phyloP scores from a whole-genome alignment of 139 green algal genomes.

The Penium margaritaceum region DNA sequence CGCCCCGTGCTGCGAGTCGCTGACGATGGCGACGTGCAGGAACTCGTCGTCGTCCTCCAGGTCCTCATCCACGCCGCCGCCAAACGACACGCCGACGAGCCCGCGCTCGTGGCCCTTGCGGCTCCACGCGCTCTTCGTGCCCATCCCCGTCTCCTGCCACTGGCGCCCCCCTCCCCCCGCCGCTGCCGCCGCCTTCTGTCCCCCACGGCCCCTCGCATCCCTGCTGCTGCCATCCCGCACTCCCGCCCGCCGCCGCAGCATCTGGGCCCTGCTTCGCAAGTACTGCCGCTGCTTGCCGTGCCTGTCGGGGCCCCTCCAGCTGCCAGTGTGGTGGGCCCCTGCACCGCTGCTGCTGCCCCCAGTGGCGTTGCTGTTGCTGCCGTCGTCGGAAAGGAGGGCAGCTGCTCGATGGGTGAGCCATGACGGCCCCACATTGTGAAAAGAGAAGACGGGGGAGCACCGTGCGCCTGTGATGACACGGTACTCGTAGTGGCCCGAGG shows the following conservation, averaged over 20 bases:
- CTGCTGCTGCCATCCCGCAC: too few species aligned
- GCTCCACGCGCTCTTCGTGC: constrained; percentile 11
- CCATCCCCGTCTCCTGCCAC: neutral
- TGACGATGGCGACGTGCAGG: neutral
- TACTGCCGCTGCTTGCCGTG: constrained; percentile 4
- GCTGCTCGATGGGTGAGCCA: too few species aligned
- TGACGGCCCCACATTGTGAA: too few species aligned
- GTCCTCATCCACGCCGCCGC: neutral
- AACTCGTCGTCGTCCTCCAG: neutral
- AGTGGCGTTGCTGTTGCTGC: too few species aligned
- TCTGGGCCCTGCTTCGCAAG: neutral
- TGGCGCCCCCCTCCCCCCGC: neutral
- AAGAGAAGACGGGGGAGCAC: constrained; percentile 9
- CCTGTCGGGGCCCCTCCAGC: too few species aligned
- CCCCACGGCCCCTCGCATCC: too few species aligned
- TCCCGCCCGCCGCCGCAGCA: neutral
- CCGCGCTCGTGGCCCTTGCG: constrained; percentile 16
- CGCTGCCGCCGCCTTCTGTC: too few species aligned
- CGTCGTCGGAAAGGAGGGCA: too few species aligned
- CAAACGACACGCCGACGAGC: constrained; percentile 7
- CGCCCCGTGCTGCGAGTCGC: neutral
- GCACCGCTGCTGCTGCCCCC: too few species aligned
- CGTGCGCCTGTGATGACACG: neutral
- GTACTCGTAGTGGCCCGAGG: neutral
- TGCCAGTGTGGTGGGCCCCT: too few species aligned